phyloP scores from a whole-genome alignment of 768 basidiomycete genomes.

The Russula sp. region DNA sequence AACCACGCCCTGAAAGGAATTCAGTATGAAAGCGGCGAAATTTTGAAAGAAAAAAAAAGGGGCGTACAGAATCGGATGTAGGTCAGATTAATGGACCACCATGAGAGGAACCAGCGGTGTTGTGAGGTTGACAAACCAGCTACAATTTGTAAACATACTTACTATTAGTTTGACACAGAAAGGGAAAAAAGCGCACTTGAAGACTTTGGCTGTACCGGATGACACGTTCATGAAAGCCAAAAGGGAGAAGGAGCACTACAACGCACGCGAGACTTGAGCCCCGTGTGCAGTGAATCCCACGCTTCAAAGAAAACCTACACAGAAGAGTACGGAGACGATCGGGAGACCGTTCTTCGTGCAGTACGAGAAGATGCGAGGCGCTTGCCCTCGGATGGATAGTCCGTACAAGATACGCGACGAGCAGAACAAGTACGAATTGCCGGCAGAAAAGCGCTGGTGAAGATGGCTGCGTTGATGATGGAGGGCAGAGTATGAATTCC shows the following conservation, averaged over 20 bases:
- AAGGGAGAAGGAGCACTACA: conserved; percentile 42
- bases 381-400: conserved; percentile 41
- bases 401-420: conserved; percentile 45
- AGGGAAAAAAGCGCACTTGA: conserved; percentile 42
- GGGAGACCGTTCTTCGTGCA: conserved; percentile 54
- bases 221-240: conserved; percentile 66
- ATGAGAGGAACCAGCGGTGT: conserved; percentile 71
- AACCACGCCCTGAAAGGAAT: conserved; percentile 49
- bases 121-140: conserved; percentile 68
- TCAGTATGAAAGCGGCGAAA: neutral
- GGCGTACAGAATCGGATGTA: conserved; percentile 67
- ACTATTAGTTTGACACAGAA: neutral
- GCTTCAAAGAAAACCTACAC: conserved; percentile 31
- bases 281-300: neutral
- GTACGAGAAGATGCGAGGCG: conserved; percentile 45
- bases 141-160: conserved; percentile 29
- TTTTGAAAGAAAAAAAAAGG: neutral
- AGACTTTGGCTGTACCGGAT: conserved; percentile 53
- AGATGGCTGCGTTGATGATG: conserved; percentile 69
- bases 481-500: conserved; percentile 66
- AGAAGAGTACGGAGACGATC: conserved; percentile 37
- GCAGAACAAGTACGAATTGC: conserved; percentile 62
- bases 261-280: conserved; percentile 17
- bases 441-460: conserved; percentile 74
- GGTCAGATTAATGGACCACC: conserved; percentile 66